Evolutionary conservation across 2,329 filamentous ascomycete species (phyloP), one percentile per base, ranked within the genome.

Genomic region (Microdochium bolleyi): DNA sequence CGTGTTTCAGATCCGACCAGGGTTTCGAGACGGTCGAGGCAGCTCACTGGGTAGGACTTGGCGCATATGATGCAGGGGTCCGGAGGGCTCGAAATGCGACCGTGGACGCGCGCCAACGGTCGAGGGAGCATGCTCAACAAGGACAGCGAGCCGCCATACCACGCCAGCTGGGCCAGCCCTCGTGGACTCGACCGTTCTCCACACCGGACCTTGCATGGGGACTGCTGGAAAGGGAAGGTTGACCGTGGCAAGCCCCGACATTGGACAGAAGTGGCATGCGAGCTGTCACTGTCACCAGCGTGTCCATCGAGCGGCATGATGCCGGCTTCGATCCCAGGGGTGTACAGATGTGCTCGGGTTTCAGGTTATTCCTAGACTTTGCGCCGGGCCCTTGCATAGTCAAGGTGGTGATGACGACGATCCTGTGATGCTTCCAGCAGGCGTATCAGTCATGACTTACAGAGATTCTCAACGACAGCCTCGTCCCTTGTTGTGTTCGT

Each of bases 1-100:
- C 69, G 64, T 62, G 75, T 78, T 78, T 78, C 75, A 76, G 57
- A 61, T 68, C 70, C 63, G 13, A 68, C 63, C 67, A 67, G 65
- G 58, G 56, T 56, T 55, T 55, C 57, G 55, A 57, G 55, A 60
- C 41, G 16, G 21, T 19, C 22, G 14, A 5, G 41, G 9, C 16
- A 11, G 21, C 41, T 46, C 10, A 21, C 41, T 46, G 7, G 7
- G 14, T 5, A 24, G n/a, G 41, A 46, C 41, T 46, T 46, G 41
- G 41, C 19, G 41, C 41, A 46, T 21, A 30, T 5, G 11, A 5
- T 11, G 27, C 27, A 30, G 27, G 27, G 27, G 27, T 30, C 27
- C 27, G 11, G 11, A 5, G 27, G 27, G 11, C 27, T 30, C 27
- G 27, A 30, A 30, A 30, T 30, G 27, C 27, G 11, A 30, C 27